Evolutionary conservation across 2,329 filamentous ascomycete genomes (phyloP).

Genomic region (Fusarium burgessii): DNA sequence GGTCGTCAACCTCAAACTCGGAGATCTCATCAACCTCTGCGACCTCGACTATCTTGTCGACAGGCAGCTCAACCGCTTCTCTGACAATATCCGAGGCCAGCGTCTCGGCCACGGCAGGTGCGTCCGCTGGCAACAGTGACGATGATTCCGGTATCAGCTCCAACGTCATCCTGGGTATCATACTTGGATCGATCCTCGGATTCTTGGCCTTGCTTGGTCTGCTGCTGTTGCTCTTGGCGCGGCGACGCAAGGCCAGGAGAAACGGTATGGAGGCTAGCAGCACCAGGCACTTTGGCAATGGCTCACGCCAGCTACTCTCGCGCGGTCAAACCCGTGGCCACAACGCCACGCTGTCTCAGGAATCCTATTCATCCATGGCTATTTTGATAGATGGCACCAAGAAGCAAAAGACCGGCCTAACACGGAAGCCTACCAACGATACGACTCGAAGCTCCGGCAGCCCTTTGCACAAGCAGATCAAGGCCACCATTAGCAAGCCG

Average conservation of each 20-base stretch:
- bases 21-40: conserved; percentile 40
- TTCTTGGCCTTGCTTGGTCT: conserved; percentile 76
- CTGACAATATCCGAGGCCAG: conserved; percentile 44
- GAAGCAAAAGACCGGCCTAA: conserved; percentile 56
- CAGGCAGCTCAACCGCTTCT: conserved; percentile 30
- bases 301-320: conserved; percentile 54
- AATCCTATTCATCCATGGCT: conserved; percentile 72
- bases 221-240: conserved; percentile 69
- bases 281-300: conserved; percentile 58
- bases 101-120: conserved; percentile 35
- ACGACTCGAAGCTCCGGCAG: conserved; percentile 61
- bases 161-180: conserved; percentile 79
- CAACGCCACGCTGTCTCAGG: conserved; percentile 63
- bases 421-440: conserved; percentile 68
- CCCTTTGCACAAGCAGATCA: conserved; percentile 71
- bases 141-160: conserved; percentile 52
- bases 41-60: conserved; percentile 39
- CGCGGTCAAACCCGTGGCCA: conserved; percentile 57
- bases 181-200: conserved; percentile 82
- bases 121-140: conserved; percentile 39
- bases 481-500: conserved; percentile 71
- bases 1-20: conserved; percentile 33
- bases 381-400: conserved; percentile 73
- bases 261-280: conserved; percentile 50
- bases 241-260: conserved; percentile 62